phyloP scores from a whole-genome alignment of 2,329 filamentous ascomycete genomes.

The Sphaerulina vaccinii region DNA sequence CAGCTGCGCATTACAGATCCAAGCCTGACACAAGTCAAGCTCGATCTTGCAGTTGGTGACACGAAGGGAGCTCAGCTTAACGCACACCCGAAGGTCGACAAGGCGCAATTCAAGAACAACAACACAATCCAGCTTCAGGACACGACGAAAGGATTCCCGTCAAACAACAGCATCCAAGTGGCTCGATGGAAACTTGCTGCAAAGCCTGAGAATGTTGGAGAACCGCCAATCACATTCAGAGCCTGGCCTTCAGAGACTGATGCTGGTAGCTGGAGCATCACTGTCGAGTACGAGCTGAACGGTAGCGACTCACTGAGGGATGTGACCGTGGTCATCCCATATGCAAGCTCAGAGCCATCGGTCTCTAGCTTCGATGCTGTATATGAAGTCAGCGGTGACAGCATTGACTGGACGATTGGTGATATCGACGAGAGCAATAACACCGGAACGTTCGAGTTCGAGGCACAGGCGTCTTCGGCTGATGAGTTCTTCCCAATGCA shows the following conservation, averaged over 20 bases:
- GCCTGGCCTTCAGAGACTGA: slow-evolving; percentile 94
- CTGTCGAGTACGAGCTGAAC: slow-evolving; percentile 91
- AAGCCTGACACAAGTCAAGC: slow-evolving; percentile 85
- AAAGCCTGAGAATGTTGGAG: slow-evolving; percentile 73
- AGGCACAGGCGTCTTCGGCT: slow-evolving; percentile 82
- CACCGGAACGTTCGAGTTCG: slow-evolving; percentile 90
- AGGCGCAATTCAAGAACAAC: slow-evolving; percentile 75
- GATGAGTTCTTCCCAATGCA: slow-evolving; percentile 98
- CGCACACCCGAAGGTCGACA: slow-evolving; percentile 95
- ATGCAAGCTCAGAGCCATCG: slow-evolving; percentile 76
- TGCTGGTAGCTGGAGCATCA: slow-evolving; percentile 80
- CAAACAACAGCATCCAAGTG: slow-evolving; percentile 90
- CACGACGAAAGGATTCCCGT: slow-evolving; percentile 80
- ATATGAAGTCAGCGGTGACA: slow-evolving; percentile 91
- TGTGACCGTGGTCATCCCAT: slow-evolving; percentile 85
- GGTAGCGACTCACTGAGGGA: slow-evolving; percentile 76
- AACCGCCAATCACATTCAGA: slow-evolving; percentile 91
- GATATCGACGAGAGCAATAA: slow-evolving; percentile 77
- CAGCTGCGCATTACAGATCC: slow-evolving; percentile 87
- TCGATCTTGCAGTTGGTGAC: slow-evolving; percentile 72
- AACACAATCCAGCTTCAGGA: slow-evolving; percentile 91
- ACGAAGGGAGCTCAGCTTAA: slow-evolving; percentile 87
- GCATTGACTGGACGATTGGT: slow-evolving; percentile 90
- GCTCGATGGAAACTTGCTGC: slow-evolving; percentile 87
- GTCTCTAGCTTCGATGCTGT: slow-evolving; percentile 92